Evolutionary conservation across 371 early-diverging fungal genomes (phyloP).

Genomic region (Mucor saturninus): DNA sequence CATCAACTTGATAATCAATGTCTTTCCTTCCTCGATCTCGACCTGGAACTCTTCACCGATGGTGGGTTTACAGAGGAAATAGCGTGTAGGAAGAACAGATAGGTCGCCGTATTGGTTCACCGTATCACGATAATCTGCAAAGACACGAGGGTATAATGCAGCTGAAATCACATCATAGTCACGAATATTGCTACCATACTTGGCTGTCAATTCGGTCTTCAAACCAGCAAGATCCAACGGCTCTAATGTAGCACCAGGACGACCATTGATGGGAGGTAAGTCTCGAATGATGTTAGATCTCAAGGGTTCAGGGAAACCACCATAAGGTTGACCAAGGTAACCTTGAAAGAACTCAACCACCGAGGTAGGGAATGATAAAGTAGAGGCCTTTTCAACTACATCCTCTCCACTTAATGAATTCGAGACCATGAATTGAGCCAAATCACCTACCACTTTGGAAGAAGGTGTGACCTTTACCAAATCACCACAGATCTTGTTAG

Average conservation of each 20-base stretch:
- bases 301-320: slow-evolving; percentile 92
- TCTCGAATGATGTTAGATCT: slow-evolving; percentile 80
- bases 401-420: slow-evolving; percentile 78
- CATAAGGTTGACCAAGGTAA: slow-evolving; percentile 90
- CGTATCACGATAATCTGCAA: slow-evolving; percentile 80
- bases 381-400: slow-evolving; percentile 73
- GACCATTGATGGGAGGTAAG: slow-evolving; percentile 74
- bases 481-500: slow-evolving; percentile 91
- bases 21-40: slow-evolving; percentile 86
- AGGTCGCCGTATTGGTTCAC: slow-evolving; percentile 83
- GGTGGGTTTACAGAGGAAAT: slow-evolving; percentile 84
- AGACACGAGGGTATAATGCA: slow-evolving; percentile 92
- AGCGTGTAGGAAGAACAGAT: slow-evolving; percentile 86
- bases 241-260: slow-evolving; percentile 84
- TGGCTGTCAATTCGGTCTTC: slow-evolving; percentile 71
- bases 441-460: slow-evolving; percentile 95
- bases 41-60: slow-evolving; percentile 87
- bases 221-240: slow-evolving; percentile 79
- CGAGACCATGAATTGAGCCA: slow-evolving; percentile 96
- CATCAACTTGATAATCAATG: slow-evolving; percentile 83
- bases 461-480: slow-evolving; percentile 96
- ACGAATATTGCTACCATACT: slow-evolving; percentile 74
- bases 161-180: slow-evolving; percentile 85
- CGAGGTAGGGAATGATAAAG: slow-evolving; percentile 89
- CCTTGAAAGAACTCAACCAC: slow-evolving; percentile 97